A percentile compares a stretch with the other conserved stretches of the same genome.
phyloP scores from a whole-genome alignment of 176 grass and related monocot species.

The Calamus simplicifolius region DNA sequence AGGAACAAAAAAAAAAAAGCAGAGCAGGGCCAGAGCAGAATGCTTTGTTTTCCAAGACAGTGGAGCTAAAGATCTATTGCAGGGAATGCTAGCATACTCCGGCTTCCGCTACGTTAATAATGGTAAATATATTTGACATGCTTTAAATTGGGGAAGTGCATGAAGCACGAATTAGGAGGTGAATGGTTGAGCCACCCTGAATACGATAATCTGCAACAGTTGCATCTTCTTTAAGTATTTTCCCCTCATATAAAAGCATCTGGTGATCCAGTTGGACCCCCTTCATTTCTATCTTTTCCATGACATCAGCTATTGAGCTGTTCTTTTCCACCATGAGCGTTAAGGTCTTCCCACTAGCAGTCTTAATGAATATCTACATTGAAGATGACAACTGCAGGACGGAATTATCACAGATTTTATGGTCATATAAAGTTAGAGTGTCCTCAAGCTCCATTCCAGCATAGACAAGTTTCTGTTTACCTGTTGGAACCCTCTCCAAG shows the following conservation, averaged over 20 bases:
- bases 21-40: too few relatives aligned
- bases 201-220: not conserved
- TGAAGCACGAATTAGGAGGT: not conserved
- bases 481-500: not conserved
- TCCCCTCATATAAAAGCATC: not conserved
- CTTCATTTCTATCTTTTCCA: slow-evolving; percentile 4
- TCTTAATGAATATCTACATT: too few relatives aligned
- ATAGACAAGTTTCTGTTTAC: slow-evolving; percentile 3
- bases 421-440: slow-evolving; percentile 7
- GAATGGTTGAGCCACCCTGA: not conserved
- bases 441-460: slow-evolving; percentile 7
- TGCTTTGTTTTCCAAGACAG: too few relatives aligned
- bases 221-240: not conserved
- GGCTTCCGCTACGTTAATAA: too few relatives aligned
- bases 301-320: slow-evolving; percentile 3
- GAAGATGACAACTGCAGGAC: not conserved
- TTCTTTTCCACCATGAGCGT: slow-evolving; percentile 1
- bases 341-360: slow-evolving; percentile 2
- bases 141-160: too few relatives aligned
- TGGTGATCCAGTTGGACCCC: not conserved
- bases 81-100: too few relatives aligned
- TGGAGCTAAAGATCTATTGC: too few relatives aligned
- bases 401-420: slow-evolving; percentile 4
- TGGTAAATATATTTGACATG: too few relatives aligned
- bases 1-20: too few relatives aligned